A percentile compares a stretch with the other conserved stretches of the same genome.
Conservation (phyloP, 129 eudicot species). For the Logfia minima region DNA sequence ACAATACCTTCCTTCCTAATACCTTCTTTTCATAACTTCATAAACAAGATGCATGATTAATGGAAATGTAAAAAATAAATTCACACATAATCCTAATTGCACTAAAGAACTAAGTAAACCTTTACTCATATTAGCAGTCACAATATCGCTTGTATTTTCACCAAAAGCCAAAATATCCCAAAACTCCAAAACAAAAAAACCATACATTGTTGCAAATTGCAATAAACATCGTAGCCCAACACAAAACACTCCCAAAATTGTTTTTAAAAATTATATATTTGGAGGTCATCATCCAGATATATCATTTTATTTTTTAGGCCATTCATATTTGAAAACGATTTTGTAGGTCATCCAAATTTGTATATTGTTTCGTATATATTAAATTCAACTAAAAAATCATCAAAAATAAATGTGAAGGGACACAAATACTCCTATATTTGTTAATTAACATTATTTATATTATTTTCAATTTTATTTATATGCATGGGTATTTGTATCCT, state of each 20-base stretch:
- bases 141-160: slow-evolving; percentile 48
- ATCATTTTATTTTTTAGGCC: too few relatives aligned
- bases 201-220: slow-evolving; percentile 53
- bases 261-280: too few relatives aligned
- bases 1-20: slow-evolving; percentile 51
- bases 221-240: slow-evolving; percentile 45
- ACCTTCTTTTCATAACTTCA: slow-evolving; percentile 63
- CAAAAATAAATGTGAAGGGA: too few relatives aligned
- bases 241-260: slow-evolving; percentile 40
- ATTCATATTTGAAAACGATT: too few relatives aligned
- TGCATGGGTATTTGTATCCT: too few relatives aligned
- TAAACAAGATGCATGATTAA: slow-evolving; percentile 76
- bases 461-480: too few relatives aligned
- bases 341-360: too few relatives aligned
- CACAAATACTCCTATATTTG: too few relatives aligned
- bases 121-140: slow-evolving; percentile 50
- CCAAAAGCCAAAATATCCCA: slow-evolving; percentile 66
- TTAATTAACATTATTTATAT: too few relatives aligned
- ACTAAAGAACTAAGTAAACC: slow-evolving; percentile 52
- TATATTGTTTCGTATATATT: too few relatives aligned
- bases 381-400: too few relatives aligned
- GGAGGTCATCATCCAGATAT: too few relatives aligned
- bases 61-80: slow-evolving; percentile 57
- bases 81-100: slow-evolving; percentile 52
- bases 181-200: slow-evolving; percentile 43